phyloP scores from a whole-genome alignment of 2,329 filamentous ascomycete genomes.

The Plenodomus tracheiphilus region DNA sequence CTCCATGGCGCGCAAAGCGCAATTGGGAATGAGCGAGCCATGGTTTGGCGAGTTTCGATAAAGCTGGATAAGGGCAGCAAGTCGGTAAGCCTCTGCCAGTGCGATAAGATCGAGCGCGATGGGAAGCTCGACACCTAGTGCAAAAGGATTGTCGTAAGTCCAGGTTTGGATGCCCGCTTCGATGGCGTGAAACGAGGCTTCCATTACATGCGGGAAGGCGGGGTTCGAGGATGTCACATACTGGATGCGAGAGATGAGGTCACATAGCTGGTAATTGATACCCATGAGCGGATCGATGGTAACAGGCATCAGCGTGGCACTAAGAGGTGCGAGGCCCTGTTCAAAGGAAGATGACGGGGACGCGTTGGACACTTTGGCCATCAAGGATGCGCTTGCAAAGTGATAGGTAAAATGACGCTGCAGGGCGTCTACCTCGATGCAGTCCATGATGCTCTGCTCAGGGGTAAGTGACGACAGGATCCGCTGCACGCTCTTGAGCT shows the following conservation, averaged over 20 bases:
- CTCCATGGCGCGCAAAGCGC: constrained; percentile 38
- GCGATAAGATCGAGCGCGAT: constrained; percentile 41
- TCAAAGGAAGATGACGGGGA: constrained; percentile 18
- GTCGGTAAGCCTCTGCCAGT: constrained; percentile 39
- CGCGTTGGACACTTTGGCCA: constrained; percentile 32
- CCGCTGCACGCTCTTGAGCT: constrained; percentile 37
- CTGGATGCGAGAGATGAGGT: constrained; percentile 39
- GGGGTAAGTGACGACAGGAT: constrained; percentile 31
- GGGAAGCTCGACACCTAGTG: constrained; percentile 32
- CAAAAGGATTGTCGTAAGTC: constrained; percentile 40
- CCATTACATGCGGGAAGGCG: constrained; percentile 37
- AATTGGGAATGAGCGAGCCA: constrained; percentile 27
- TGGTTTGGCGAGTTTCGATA: constrained; percentile 37
- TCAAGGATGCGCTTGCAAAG: constrained; percentile 40
- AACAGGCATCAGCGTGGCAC: constrained; percentile 21
- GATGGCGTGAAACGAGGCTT: constrained; percentile 38
- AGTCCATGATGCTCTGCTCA: constrained; percentile 28
- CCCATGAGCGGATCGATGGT: constrained; percentile 44
- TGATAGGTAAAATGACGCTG: constrained; percentile 44
- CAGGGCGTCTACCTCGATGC: constrained; percentile 39
- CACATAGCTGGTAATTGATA: constrained; percentile 39
- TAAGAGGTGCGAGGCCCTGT: constrained; percentile 21
- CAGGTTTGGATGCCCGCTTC: constrained; percentile 37
- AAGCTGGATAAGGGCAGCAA: constrained; percentile 41
- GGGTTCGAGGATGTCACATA: constrained; percentile 37